Evolutionary conservation across 1,139 yeast species (phyloP), one percentile per base, ranked within the genome.

Genomic region (Pichia norvegensis): DNA sequence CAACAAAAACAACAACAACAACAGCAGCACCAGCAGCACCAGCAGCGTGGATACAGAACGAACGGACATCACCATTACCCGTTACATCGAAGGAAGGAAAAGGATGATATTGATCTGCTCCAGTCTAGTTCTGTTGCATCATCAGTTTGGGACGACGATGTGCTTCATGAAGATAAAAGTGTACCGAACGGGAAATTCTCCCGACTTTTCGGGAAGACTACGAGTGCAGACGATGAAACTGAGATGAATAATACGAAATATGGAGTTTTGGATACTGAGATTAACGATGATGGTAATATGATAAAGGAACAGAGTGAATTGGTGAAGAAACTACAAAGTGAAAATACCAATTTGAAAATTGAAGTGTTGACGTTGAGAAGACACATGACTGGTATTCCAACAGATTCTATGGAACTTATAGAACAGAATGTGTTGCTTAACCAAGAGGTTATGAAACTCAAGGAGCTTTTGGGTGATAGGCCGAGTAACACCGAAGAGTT

Each of bases 311-410:
- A 79, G 55, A 78, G 76, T 52, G 70, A 72, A 41, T 67, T 71
- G 40, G 65, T 76, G 36, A 69, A 75, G 40, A 67, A 67, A 43
- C 65, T 81, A 41, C 72, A 76, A 51, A 70, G 74, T 25, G 88
- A 83, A 46, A 83, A 81, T 53, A 75, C 79, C 56, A 75, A 78
- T 52, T 67, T 84, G 54, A 76, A 78, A 56, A 70, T 82, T 38
- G 78, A 79, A 53, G 66, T 79, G 41, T 72, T 76, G 20, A 73
- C 82, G 4, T 64, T 79, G 50, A 70, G 74, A 35, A 68, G 75
- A 53, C 69, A 73, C 44, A 62, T 79, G 41, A 67, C 67, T 41
- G 70, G 67, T 19, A 66, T 74, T 11, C 79, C 79, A 0, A 66
- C 62, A 35, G 76, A 72, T 44, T 69, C 69, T 39, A 58, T 63